Evolutionary conservation across 2,329 filamentous ascomycete genomes (phyloP).

Genomic region (Penicillium sp.): DNA sequence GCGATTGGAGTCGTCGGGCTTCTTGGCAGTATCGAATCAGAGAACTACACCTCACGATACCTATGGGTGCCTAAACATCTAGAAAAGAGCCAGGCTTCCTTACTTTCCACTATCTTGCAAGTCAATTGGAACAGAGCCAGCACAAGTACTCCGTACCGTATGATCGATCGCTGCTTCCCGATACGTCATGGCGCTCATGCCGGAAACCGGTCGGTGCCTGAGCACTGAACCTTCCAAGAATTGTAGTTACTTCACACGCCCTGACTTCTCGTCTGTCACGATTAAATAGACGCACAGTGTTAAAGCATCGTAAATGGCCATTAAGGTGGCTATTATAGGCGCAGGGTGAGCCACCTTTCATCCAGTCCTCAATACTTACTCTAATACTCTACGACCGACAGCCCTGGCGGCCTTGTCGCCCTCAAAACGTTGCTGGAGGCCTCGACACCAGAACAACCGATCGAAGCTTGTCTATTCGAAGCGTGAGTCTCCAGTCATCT

Average conservation of each 20-base stretch:
- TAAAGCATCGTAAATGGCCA: conserved; percentile 2
- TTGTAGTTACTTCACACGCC: background rate
- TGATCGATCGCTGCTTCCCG: background rate
- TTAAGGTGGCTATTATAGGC: conserved; percentile 13
- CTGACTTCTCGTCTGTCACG: background rate
- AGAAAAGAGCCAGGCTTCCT: background rate
- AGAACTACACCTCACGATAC: background rate
- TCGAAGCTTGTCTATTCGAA: conserved; percentile 17
- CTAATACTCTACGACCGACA: background rate
- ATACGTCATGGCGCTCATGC: conserved; percentile 3
- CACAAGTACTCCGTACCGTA: background rate
- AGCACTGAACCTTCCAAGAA: background rate
- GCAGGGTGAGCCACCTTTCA: conserved; percentile 3
- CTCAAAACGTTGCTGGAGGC: conserved; percentile 17
- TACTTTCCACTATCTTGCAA: no score
- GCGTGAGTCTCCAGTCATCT: conserved; percentile 1
- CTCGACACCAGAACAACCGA: conserved; percentile 10
- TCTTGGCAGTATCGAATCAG: background rate
- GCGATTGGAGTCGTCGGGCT: background rate
- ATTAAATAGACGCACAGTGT: no score
- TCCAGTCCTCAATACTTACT: background rate
- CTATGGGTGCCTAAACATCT: no score
- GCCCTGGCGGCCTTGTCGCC: conserved; percentile 13
- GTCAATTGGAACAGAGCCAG: background rate
- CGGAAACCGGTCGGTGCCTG: conserved; percentile 1